phyloP scores from a whole-genome alignment of 2,329 filamentous ascomycete species.

The Phaeosphaeriaceae sp. region DNA sequence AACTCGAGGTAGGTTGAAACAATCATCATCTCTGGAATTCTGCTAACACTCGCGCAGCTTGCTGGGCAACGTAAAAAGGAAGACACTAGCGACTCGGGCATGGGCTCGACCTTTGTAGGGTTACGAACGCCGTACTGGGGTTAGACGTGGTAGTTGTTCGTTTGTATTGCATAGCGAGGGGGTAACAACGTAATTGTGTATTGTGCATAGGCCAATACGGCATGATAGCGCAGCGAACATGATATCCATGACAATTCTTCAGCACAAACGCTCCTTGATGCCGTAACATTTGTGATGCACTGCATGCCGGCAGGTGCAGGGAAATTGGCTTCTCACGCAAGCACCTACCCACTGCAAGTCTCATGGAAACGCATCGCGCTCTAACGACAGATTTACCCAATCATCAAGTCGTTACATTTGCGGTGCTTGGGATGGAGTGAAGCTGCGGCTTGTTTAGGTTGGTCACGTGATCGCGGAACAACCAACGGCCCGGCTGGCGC shows the following conservation, averaged over 20 bases:
- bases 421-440: too few species aligned
- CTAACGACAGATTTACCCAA: too few species aligned
- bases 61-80: conserved; percentile 76
- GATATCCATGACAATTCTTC: neutral
- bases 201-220: conserved; percentile 7
- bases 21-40: neutral
- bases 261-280: neutral
- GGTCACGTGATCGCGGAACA: conserved; percentile 14
- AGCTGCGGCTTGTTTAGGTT: too few species aligned
- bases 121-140: conserved; percentile 51
- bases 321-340: neutral
- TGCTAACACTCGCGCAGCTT: conserved; percentile 49
- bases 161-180: conserved; percentile 40
- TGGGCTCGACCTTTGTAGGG: conserved; percentile 47
- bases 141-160: conserved; percentile 18
- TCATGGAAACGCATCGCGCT: too few species aligned
- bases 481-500: conserved; percentile 7
- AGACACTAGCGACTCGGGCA: conserved; percentile 52
- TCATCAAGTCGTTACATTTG: too few species aligned
- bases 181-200: conserved; percentile 8
- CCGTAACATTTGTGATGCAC: neutral
- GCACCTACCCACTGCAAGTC: neutral
- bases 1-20: conserved; percentile 69
- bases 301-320: neutral
- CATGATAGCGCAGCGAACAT: conserved; percentile 4